A percentile compares a stretch with the other conserved stretches of the same genome.
phyloP scores from a whole-genome alignment of 1,139 yeast species.

The Candida anutae region DNA sequence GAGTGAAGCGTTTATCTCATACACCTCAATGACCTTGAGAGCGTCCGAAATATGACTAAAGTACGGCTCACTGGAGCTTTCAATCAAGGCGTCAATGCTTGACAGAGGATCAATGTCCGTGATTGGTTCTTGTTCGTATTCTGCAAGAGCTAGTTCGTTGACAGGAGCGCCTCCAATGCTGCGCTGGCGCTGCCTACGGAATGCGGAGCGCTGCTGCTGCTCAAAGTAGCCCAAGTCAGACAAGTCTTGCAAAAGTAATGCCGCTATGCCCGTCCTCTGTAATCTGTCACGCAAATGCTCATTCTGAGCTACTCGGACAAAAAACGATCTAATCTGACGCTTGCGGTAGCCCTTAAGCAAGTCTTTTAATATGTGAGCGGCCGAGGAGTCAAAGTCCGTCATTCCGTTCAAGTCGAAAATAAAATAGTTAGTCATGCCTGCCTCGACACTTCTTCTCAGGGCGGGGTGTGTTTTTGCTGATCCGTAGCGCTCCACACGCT shows the following conservation, averaged over 20 bases:
- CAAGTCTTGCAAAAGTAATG: constrained; percentile 20
- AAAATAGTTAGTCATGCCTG: constrained; percentile 54
- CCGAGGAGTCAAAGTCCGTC: constrained; percentile 83
- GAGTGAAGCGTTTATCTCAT: constrained; percentile 16
- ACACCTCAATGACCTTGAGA: constrained; percentile 32
- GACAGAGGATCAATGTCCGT: constrained; percentile 1
- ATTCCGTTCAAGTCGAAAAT: constrained; percentile 81
- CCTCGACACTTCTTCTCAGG: constrained; percentile 47
- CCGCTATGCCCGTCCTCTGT: constrained; percentile 23
- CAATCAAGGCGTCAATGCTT: constrained; percentile 11
- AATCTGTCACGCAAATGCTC: constrained; percentile 23
- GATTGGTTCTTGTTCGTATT: constrained; percentile 1
- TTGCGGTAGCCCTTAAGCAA: constrained; percentile 48
- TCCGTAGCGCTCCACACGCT: constrained; percentile 78
- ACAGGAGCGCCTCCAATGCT: constrained; percentile 1
- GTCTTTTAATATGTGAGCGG: constrained; percentile 65
- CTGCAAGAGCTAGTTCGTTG: background rate
- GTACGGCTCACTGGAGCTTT: constrained; percentile 22
- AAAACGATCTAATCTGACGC: constrained; percentile 53
- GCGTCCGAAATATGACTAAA: constrained; percentile 38
- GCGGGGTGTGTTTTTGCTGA: constrained; percentile 83
- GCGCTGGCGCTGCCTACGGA: constrained; percentile 1
- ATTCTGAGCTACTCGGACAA: constrained; percentile 54
- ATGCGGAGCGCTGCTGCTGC: constrained; percentile 10
- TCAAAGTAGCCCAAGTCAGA: constrained; percentile 20